Conservation (phyloP, 805 yeast species). For the Candida sithepensis region DNA sequence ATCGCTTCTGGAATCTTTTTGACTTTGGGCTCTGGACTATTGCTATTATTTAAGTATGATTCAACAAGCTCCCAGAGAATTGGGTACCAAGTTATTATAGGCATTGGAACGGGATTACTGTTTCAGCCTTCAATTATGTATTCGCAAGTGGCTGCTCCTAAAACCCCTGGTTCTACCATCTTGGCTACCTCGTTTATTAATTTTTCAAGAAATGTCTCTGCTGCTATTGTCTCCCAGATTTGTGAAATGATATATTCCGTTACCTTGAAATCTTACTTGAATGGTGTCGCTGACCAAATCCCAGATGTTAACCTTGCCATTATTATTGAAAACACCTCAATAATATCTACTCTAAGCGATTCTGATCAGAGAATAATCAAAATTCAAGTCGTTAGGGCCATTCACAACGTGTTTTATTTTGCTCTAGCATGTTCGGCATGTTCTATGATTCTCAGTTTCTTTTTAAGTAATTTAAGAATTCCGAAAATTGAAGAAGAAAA, state of each 20-base stretch:
- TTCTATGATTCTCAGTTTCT: constrained; percentile 31
- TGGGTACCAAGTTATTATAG: constrained; percentile 43
- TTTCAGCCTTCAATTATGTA: constrained; percentile 40
- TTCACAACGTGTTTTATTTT: constrained; percentile 39
- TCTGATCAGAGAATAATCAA: constrained; percentile 15
- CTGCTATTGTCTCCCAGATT: constrained; percentile 43
- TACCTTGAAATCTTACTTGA: constrained; percentile 22
- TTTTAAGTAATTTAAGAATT: constrained; percentile 39
- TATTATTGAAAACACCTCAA: background rate
- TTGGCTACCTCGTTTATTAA: constrained; percentile 43
- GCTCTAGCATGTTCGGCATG: constrained; percentile 35
- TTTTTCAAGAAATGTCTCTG: constrained; percentile 43
- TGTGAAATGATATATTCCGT: constrained; percentile 36
- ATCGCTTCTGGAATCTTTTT: constrained; percentile 34
- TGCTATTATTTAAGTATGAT: constrained; percentile 38
- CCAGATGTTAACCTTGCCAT: background rate
- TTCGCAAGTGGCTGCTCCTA: constrained; percentile 45
- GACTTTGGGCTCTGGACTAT: constrained; percentile 42
- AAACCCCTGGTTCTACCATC: constrained; percentile 45
- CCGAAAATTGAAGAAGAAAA: constrained; percentile 26
- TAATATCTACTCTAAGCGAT: constrained; percentile 5
- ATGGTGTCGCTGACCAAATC: background rate
- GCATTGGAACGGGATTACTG: constrained; percentile 42
- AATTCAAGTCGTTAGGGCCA: constrained; percentile 31
- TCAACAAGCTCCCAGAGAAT: constrained; percentile 35